A percentile compares a stretch with the other conserved stretches of the same genome.
These are phyloP conservation scores for Thymus mandschuricus DNA, from an alignment of 257 asterid genomes.

Conservation along the genomic window DNA sequence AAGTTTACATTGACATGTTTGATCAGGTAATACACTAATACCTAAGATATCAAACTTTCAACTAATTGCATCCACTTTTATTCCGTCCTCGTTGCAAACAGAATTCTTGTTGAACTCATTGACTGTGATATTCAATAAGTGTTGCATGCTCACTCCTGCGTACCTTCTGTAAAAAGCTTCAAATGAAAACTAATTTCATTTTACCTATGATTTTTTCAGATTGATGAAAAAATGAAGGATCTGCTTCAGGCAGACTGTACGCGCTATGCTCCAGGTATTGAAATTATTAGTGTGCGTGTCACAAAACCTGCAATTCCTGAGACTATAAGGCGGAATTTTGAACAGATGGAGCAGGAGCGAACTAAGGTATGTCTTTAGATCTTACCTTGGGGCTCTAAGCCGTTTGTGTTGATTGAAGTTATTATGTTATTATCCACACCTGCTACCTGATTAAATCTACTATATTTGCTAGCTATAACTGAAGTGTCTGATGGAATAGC, in stretches of 20 bases:
- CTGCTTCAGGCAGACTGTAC: constrained; percentile 99
- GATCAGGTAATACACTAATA: constrained; percentile 98
- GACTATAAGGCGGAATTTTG: constrained; percentile 81
- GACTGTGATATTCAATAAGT: background rate
- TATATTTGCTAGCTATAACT: background rate
- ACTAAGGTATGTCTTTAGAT: constrained; percentile 68
- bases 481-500: background rate
- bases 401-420: constrained; percentile 12
- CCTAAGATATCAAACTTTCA: background rate
- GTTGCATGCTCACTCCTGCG: constrained; percentile 23
- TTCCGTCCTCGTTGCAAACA: background rate
- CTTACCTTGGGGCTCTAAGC: constrained; percentile 21
- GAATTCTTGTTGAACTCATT: constrained; percentile 5
- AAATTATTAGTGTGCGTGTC: constrained; percentile 93
- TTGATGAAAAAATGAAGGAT: constrained; percentile 98
- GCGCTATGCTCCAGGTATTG: constrained; percentile 98
- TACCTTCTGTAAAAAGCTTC: constrained; percentile 20
- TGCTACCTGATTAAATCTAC: constrained; percentile 19
- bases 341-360: constrained; percentile 98
- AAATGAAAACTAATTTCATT: background rate
- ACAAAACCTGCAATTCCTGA: constrained; percentile 93
- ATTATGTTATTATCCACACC: background rate
- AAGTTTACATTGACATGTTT: constrained; percentile 97
- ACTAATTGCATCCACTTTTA: constrained; percentile 6
- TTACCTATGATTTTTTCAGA: constrained; percentile 49